Percentiles rank a stretch among this genome's conserved stretches.
Evolutionary conservation across 352 stramenopile genomes (phyloP).

Genomic region (Thraustochytrium sp.): DNA sequence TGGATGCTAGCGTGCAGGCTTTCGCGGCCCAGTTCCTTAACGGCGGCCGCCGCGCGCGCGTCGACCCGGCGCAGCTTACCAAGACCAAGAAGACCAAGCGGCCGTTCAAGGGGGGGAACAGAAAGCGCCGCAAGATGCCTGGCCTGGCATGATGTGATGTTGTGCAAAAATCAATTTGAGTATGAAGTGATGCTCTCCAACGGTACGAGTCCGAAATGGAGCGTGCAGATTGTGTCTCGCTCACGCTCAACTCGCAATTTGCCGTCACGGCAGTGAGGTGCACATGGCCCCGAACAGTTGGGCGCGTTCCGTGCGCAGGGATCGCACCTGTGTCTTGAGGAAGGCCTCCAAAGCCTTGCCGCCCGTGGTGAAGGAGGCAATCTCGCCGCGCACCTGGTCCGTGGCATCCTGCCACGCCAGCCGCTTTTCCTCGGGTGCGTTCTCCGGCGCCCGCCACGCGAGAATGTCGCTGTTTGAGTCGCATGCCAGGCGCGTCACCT

Average conservation of each 20-base stretch:
- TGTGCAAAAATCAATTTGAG: neutral
- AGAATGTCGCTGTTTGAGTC: neutral
- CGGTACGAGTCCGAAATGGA: neutral
- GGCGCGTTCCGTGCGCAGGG: neutral
- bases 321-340: neutral
- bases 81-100: neutral
- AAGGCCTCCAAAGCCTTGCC: neutral
- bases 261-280: neutral
- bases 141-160: too few species aligned
- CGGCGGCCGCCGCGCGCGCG: neutral
- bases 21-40: slow-evolving; percentile 20
- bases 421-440: neutral
- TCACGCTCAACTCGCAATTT: neutral
- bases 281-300: neutral
- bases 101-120: neutral
- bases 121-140: neutral
- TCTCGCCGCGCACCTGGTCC: neutral
- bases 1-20: slow-evolving; percentile 14
- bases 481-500: neutral
- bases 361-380: neutral
- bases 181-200: neutral
- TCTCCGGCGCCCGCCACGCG: neutral
- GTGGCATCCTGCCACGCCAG: neutral
- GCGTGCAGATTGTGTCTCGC: neutral
- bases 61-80: neutral